These are phyloP conservation scores for Salix dunnii DNA, from an alignment of 345 rosid species.

Conservation along the genomic window DNA sequence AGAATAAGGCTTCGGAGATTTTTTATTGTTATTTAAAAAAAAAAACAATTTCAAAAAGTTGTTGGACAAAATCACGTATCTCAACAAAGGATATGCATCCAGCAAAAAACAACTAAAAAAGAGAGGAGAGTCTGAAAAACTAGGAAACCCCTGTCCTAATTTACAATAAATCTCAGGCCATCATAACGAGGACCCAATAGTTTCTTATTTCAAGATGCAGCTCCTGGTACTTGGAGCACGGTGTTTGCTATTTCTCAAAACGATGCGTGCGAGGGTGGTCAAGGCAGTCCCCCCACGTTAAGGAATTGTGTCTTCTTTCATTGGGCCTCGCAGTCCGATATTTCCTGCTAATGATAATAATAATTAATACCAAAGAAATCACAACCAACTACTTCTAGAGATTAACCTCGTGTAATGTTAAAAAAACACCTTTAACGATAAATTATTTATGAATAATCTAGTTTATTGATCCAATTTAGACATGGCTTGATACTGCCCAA, in stretches of 20 bases:
- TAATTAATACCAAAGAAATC: not conserved
- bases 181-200: not conserved
- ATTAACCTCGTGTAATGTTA: not conserved
- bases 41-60: not conserved
- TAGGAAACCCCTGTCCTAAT: not conserved
- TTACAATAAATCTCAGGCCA: not conserved
- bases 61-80: not conserved
- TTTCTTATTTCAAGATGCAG: not conserved
- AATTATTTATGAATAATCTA: not conserved
- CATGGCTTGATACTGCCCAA: conserved; percentile 5
- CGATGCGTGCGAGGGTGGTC: not conserved
- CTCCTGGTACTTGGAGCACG: not conserved
- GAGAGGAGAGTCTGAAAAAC: not conserved
- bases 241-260: not conserved
- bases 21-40: no score
- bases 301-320: conserved; percentile 14
- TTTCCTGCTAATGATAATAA: not conserved
- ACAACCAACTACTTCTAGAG: not conserved
- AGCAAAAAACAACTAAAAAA: not conserved
- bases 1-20: not conserved
- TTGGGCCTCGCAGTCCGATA: conserved; percentile 16
- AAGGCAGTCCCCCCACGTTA: conserved; percentile 11
- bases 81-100: not conserved
- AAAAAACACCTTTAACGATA: not conserved
- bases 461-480: not conserved